Percentiles rank a stretch among this genome's conserved stretches.
Conservation (phyloP, 1,284 basidiomycete species). For the Ganoderma meredithae region DNA sequence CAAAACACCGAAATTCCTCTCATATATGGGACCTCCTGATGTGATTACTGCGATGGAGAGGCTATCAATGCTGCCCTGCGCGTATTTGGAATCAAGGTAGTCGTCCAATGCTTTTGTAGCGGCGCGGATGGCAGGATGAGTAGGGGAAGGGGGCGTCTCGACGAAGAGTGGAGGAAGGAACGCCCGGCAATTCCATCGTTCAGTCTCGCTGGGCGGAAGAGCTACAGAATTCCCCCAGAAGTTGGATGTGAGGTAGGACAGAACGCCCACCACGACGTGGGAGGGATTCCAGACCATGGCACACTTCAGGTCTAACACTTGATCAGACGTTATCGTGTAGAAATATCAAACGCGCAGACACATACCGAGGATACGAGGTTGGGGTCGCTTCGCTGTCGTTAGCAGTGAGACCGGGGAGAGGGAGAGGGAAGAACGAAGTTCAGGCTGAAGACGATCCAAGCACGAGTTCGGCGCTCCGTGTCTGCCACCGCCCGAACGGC, state of each 20-base stretch:
- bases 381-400: no score
- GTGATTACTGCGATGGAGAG: constrained; percentile 29
- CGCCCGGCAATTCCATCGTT: constrained; percentile 25
- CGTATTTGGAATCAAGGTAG: constrained; percentile 18
- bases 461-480: no score
- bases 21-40: constrained; percentile 19
- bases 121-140: constrained; percentile 14
- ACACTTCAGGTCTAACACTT: no score
- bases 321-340: no score
- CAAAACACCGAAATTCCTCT: constrained; percentile 27
- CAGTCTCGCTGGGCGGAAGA: neutral
- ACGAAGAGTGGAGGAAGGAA: constrained; percentile 27
- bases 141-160: constrained; percentile 12
- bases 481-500: no score
- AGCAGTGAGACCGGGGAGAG: no score
- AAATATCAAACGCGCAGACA: no score
- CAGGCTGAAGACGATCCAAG: no score
- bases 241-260: neutral
- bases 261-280: no score
- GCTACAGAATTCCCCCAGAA: neutral
- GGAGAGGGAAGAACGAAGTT: no score
- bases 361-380: no score
- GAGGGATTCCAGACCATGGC: constrained; percentile 1
- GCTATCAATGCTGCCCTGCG: constrained; percentile 29
- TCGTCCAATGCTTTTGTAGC: constrained; percentile 11